phyloP scores from a whole-genome alignment of 1,284 basidiomycete species.

The Pseudozyma flocculosa region DNA sequence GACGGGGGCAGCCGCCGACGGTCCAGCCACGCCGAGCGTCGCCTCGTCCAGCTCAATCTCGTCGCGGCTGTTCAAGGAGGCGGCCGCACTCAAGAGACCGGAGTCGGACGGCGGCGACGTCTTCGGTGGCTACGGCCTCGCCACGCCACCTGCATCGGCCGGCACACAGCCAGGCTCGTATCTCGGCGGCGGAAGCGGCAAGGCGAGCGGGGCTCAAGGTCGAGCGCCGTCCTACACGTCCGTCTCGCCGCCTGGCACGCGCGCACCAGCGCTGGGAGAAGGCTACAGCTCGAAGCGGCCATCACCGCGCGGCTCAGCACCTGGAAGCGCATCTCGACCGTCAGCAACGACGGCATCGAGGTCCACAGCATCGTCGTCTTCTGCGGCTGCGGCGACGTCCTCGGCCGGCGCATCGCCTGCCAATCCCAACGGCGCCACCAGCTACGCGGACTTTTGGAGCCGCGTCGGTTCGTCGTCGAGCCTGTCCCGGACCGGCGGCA shows the following conservation, averaged over 20 bases:
- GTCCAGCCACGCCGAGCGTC: conserved; percentile 14
- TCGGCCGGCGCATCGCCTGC: background rate
- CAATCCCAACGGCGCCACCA: conserved; percentile 16
- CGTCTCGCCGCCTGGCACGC: conserved; percentile 26
- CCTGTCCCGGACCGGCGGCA: background rate
- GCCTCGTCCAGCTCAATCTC: conserved; percentile 5
- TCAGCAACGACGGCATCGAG: conserved; percentile 2
- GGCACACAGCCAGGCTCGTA: conserved; percentile 22
- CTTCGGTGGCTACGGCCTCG: conserved; percentile 34
- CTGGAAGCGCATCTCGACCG: conserved; percentile 2
- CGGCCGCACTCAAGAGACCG: conserved; percentile 21
- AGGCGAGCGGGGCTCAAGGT: background rate
- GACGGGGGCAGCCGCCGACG: background rate
- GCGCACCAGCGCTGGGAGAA: conserved; percentile 9
- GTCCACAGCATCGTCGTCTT: background rate
- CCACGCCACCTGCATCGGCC: conserved; percentile 31
- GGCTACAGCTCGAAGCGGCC: conserved; percentile 5
- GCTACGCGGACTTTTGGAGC: conserved; percentile 47
- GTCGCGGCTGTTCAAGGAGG: conserved; percentile 35
- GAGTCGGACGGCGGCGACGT: conserved; percentile 35
- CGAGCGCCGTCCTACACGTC: conserved; percentile 13
- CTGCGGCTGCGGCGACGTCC: conserved; percentile 2
- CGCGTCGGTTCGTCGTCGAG: conserved; percentile 12
- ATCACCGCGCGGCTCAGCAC: conserved; percentile 8
- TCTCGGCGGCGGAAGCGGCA: conserved; percentile 4